Base-by-base conservation (phyloP, 768 basidiomycete species). In the Termitomyces sp. region DNA sequence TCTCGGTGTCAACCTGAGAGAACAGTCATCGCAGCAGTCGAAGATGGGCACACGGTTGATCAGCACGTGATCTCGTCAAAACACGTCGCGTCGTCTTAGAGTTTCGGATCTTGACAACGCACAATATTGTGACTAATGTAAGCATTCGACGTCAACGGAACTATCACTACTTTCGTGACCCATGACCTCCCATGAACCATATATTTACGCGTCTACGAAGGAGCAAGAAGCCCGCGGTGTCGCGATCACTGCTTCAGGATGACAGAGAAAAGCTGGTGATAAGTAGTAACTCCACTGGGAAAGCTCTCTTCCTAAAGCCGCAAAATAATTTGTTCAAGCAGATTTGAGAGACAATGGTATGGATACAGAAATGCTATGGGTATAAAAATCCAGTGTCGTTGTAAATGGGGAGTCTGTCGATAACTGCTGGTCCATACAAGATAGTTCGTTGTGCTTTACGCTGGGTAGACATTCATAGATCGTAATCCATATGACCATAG, bases 301-400 rank as follows among this genome's bases (percentile, higher is more conserved):
- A 34, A 27, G 22, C 9, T 3, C n/a, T 33, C 9, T 8, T 18
- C 16, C 20, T n/a, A 12, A 26, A 53, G 7, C 39, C n/a, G 14
- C 42, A 54, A 36, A 10, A 44, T 44, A 20, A 40, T 32, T 12
- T 5, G 18, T 2, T 24, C 18, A 12, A 45, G 4, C 4, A 22
- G 7, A 53, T 33, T 43, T n/a, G 32, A n/a, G 16, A 14, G 14
- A 18, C 10, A 39, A 39, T 46, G 37, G n/a, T 55, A 47, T 30
- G 20, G 37, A 30, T 56, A 56, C 55, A 56, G 34, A 47, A 45
- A 26, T 48, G 55, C 27, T 33, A 37, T 32, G 39, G 55, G 45
- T 46, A 56, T 47, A 37, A 10, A 18, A 39, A 55, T 26, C 20
- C 6, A 48, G 20, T 13, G n/a, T n/a, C n/a, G 22, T 5, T 48